Conservation (phyloP, 305 asterid species). For the Solanum hybrid region DNA sequence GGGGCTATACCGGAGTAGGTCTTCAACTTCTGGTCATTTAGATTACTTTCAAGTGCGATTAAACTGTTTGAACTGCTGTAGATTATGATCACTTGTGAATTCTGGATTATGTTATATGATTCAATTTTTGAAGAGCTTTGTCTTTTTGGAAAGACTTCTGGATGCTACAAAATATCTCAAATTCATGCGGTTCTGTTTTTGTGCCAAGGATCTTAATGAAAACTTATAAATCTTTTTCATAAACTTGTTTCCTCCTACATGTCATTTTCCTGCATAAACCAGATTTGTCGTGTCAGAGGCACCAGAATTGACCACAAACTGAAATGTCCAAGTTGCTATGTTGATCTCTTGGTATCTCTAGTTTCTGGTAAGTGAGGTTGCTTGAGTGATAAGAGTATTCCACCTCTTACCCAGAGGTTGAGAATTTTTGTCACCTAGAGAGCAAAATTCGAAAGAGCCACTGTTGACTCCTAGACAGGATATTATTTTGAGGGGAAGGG, state of each 20-base stretch:
- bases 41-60: neutral
- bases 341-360: neutral
- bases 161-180: neutral
- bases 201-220: neutral
- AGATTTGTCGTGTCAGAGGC: neutral
- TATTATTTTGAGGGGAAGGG: neutral
- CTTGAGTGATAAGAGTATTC: neutral
- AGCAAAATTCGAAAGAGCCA: neutral
- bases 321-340: neutral
- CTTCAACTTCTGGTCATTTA: slow-evolving; percentile 11
- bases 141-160: neutral
- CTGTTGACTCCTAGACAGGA: neutral
- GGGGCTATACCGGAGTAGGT: slow-evolving; percentile 78
- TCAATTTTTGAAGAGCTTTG: neutral
- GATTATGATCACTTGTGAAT: slow-evolving; percentile 2
- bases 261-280: neutral
- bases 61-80: neutral
- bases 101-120: neutral
- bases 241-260: neutral
- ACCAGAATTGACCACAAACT: neutral
- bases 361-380: neutral
- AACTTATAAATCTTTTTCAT: neutral
- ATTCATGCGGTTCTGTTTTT: neutral
- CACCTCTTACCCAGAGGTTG: neutral
- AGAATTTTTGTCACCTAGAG: neutral